Conservation (phyloP, 129 eudicot genomes). For the Pittosporum tobira region DNA sequence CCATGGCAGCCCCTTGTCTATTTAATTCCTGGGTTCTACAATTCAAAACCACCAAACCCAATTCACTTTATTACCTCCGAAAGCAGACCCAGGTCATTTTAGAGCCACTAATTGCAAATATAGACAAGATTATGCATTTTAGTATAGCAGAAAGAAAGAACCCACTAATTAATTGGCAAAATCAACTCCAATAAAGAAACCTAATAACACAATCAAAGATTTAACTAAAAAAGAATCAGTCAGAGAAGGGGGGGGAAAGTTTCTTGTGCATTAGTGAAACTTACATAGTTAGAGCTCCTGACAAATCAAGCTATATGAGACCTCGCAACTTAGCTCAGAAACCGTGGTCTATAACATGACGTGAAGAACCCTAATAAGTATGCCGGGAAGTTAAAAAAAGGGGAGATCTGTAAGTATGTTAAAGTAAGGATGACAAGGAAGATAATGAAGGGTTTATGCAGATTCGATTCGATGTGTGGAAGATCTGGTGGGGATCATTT, state of each 20-base stretch:
- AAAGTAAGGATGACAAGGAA: neutral
- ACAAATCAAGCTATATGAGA: neutral
- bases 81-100: constrained; percentile 6
- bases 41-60: constrained; percentile 12
- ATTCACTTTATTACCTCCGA: neutral
- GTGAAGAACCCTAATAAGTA: neutral
- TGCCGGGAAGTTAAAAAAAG: neutral
- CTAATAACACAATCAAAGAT: neutral
- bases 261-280: neutral
- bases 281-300: neutral
- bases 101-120: constrained; percentile 1
- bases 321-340: neutral
- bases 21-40: constrained; percentile 5
- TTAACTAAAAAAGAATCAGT: neutral
- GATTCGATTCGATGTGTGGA: constrained; percentile 4
- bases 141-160: neutral
- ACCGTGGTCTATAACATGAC: too few species aligned
- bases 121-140: neutral
- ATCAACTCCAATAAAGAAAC: constrained; percentile 4
- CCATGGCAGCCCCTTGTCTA: constrained; percentile 6
- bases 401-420: neutral
- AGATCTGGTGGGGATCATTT: neutral
- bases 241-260: neutral
- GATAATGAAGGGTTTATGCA: neutral
- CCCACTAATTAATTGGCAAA: neutral